Evolutionary conservation across 208 protist species (phyloP), one percentile per base, ranked within the genome.

Genomic region (Perkinsela sp.): DNA sequence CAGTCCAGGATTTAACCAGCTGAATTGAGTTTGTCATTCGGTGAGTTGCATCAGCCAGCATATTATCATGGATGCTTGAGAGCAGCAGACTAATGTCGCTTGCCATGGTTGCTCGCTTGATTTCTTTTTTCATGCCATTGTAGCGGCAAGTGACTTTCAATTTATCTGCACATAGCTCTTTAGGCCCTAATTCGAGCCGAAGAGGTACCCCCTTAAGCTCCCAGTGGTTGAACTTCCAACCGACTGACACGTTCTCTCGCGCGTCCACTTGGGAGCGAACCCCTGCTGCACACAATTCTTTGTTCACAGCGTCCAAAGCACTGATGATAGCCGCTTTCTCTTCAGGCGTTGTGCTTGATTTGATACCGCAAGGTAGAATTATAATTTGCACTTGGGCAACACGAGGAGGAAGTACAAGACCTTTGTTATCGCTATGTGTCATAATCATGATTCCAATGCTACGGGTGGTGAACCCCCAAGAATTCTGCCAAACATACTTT

Each of bases 201-300:
- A 98, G 71, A 31, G 96, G 95, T 28, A 98, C 81, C 71, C 87
- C 91, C 80, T 93, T 94, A 67, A 97, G 76, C 85, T 98, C 94
- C 94, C 93, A 98, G 82, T 97, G 88, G 77, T 95, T 96, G 85
- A 94, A 98, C 76, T 97, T 96, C 85, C 88, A 94, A 32, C 94
- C 94, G 68, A 93, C 91, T 66, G 81, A 97, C 82, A 96, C 92
- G 78, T 96, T 92, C 71, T 88, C 78, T 69, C 94, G 80, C 67
- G 87, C 77, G 77, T 98, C 96, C 6, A 83, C 72, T 71, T 89
- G 82, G 32, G 80, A 81, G 66, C 94, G 88, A 68, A 96, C 71
- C 67, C 88, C 91, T 28, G 68, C 73, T 16, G 67, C 71, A 66
- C 79, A 68, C 67, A 96, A 79, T 71, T 82, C 70, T 68, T 69